A percentile compares a stretch with the other conserved stretches of the same genome.
Conservation (phyloP, 2,329 filamentous ascomycete genomes). For the Alternaria sp. region DNA sequence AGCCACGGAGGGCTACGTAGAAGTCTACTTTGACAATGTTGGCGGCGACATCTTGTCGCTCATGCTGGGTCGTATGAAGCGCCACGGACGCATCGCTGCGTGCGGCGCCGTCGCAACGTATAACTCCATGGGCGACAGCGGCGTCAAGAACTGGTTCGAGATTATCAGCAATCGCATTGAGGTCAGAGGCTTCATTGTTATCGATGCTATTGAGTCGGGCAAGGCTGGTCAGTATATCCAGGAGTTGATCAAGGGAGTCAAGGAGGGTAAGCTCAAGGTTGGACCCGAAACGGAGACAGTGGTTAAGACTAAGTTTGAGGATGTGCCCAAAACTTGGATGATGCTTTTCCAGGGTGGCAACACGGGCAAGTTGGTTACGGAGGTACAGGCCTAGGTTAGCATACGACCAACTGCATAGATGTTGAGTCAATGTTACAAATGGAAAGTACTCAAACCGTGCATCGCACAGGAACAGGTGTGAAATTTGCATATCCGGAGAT, state of each 20-base stretch:
- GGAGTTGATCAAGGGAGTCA: constrained; percentile 33
- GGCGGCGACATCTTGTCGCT: constrained; percentile 57
- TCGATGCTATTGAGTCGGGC: constrained; percentile 44
- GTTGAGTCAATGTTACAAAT: neutral
- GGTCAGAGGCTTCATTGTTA: constrained; percentile 54
- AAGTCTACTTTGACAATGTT: constrained; percentile 61
- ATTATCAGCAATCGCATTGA: constrained; percentile 51
- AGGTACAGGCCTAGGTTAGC: constrained; percentile 23
- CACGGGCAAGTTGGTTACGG: constrained; percentile 56
- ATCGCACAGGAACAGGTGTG: neutral
- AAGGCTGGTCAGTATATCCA: constrained; percentile 34
- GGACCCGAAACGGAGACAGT: constrained; percentile 56
- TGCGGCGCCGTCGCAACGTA: constrained; percentile 55
- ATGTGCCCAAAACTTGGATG: constrained; percentile 57
- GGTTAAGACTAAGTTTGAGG: constrained; percentile 55
- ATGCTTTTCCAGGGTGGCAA: constrained; percentile 57
- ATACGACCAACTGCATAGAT: neutral
- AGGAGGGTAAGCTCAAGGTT: constrained; percentile 56
- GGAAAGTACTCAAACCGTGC: neutral
- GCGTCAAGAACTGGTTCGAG: constrained; percentile 54
- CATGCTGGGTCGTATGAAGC: constrained; percentile 53
- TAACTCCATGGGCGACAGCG: constrained; percentile 43
- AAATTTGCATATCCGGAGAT: neutral
- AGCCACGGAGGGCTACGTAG: constrained; percentile 58
- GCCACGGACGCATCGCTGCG: constrained; percentile 50